Evolutionary conservation across 2,329 filamentous ascomycete species (phyloP), one percentile per base, ranked within the genome.

Genomic region (Chaetomium olivaceum): DNA sequence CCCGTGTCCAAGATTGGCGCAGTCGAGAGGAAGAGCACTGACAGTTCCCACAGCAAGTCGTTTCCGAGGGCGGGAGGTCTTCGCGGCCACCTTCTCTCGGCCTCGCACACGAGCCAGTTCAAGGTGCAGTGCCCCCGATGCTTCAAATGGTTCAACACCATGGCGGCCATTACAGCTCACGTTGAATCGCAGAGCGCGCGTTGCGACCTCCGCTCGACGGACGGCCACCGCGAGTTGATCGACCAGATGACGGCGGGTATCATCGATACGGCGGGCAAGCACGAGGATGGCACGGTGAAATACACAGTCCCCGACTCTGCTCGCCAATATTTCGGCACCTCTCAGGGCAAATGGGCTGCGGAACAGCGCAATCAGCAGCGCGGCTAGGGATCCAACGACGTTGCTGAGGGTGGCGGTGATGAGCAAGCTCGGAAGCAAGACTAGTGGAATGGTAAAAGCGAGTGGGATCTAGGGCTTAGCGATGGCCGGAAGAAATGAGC

Each of bases 101-200:
- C 75, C 0, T 74, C 73, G 2, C 84, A 87, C 70, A 66, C 73
- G 31, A 72, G 64, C 6, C 73, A 72, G n/a, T 67, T 79, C 19
- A 70, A 72, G 27, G 68, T 68, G 50, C 64, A 68, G 58, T 87
- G 85, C 72, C 80, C 82, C 0, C 75, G 73, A 55, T 87, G 85
- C 68, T 72, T 74, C 14, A 73, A 72, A 2, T 72, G 70, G 8
- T 86, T 83, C 70, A 73, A 73, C 8, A 77, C 76, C 1, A 73
- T 80, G 23, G 73, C 77, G 19, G 77, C 80, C 2, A 78, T 86
- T 36, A 78, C 81, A 3, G 76, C 78, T 56, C 85, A 87, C 67
- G 79, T 77, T 25, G 84, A 87, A 69, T 77, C 80, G 1, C 78
- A 77, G 61, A 75, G 76, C 2, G 70, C 66, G 39, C 74, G 73